Evolutionary conservation across 2,329 filamentous ascomycete genomes (phyloP), one percentile per base, ranked within the genome.

Genomic region (Epichloe coenophiala): DNA sequence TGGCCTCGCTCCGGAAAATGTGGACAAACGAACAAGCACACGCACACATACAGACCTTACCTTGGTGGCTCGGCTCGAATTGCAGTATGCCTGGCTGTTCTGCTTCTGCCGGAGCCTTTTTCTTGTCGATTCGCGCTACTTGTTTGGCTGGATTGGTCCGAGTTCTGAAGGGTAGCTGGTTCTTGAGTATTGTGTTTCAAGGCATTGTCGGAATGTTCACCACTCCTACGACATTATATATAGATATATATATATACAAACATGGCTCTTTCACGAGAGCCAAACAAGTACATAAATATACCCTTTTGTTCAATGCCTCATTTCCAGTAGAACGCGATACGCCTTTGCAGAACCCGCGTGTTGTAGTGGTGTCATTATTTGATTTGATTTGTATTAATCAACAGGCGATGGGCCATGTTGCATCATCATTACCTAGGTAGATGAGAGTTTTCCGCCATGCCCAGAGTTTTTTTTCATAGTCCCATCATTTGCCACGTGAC

Each of bases 251-350:
- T 23, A 23, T 23, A 23, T 42, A 42, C 15, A 33, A 31, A 40
- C 37, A 40, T 52, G 44, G 51, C 55, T 38, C 12, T 38, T n/a
- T 58, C 57, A 57, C 58, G 58, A 57, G 43, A 37, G 51, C n/a
- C 40, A 44, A 23, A 27, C 47, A 61, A 62, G 64, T 63, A 66
- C 58, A 66, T 59, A 23, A 11, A 41, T 3, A 42, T 42, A 42
- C 21, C 40, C 21, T 4, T 27, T n/a, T 27, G 5, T n/a, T 23
- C 27, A 31, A 31, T 31, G 27, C 27, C 27, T 9, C 27, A 31
- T 31, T 31, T 9, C 8, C 27, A 31, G 8, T 31, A 4, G 27
- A 9, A 11, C 27, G 27, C 9, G 27, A 31, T 31, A 31, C 27
- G 27, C 27, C 27, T 31, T 9, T 9, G 27, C 27, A 31, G 27